Conservation (phyloP, 176 grass and related monocot species). For the Zizania latifolia region DNA sequence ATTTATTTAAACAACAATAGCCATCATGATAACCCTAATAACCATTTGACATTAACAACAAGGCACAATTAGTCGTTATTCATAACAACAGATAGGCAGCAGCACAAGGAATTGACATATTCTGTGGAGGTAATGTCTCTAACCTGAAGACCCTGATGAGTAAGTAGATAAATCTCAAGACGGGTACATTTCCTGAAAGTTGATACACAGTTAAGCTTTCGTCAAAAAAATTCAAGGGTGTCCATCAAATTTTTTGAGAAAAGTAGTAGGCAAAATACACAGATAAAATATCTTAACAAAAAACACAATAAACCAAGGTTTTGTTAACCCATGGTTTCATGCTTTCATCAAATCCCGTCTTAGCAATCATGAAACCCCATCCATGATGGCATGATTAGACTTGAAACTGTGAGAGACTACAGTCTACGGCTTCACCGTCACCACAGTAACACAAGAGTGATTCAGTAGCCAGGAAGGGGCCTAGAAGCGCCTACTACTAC, state of each 20-base stretch:
- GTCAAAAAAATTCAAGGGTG: not conserved
- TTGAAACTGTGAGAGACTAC: not conserved
- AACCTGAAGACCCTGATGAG: conserved; percentile 86
- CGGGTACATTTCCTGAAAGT: conserved; percentile 82
- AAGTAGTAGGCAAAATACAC: not conserved
- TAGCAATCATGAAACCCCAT: not conserved
- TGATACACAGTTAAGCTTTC: not conserved
- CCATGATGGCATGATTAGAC: no score
- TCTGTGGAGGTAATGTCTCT: conserved; percentile 11
- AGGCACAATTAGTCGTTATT: not conserved
- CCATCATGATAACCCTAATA: conserved; percentile 12
- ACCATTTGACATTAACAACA: not conserved
- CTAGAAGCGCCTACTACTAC: no score
- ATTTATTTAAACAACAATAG: not conserved
- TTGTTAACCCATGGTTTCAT: not conserved
- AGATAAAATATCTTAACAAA: not conserved
- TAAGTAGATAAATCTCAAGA: conserved; percentile 81
- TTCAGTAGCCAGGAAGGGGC: no score
- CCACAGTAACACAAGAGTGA: not conserved
- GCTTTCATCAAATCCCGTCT: not conserved
- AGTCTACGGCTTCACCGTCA: not conserved
- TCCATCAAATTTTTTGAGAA: not conserved
- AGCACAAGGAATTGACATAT: conserved; percentile 15
- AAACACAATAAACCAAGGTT: not conserved
- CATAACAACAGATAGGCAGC: not conserved